phyloP scores from a whole-genome alignment of 495 filamentous ascomycete genomes.

The Aspergillus haitiensis region DNA sequence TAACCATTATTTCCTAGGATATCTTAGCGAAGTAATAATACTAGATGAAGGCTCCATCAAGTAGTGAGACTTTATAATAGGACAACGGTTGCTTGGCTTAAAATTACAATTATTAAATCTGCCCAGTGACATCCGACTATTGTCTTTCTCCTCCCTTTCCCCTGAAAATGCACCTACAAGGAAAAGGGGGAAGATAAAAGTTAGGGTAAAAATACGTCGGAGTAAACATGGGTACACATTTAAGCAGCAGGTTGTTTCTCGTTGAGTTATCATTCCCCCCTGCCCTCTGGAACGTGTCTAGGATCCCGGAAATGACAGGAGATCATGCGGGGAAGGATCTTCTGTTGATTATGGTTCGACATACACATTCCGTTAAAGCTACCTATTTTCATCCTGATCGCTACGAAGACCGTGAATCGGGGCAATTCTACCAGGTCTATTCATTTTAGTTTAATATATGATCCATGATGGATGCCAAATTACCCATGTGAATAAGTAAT shows the following conservation, averaged over 20 bases:
- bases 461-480: not conserved
- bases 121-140: too few relatives aligned
- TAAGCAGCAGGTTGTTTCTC: too few relatives aligned
- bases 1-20: not conserved
- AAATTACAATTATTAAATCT: too few relatives aligned
- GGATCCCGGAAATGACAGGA: constrained; percentile 1
- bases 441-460: constrained; percentile 9
- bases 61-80: too few relatives aligned
- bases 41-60: too few relatives aligned
- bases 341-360: constrained; percentile 8
- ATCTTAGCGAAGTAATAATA: too few relatives aligned
- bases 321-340: constrained; percentile 17
- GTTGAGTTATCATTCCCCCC: not conserved
- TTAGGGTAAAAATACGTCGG: too few relatives aligned
- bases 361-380: constrained; percentile 1
- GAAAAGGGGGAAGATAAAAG: too few relatives aligned
- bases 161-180: too few relatives aligned
- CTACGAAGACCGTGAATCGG: not conserved
- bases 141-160: too few relatives aligned
- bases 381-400: not conserved
- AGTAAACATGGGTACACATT: too few relatives aligned
- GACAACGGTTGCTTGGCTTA: too few relatives aligned
- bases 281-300: not conserved
- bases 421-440: constrained; percentile 1
- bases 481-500: not conserved